Evolutionary conservation across 169 alveolate species (phyloP).

Genomic region (Cryptosporidium canis): DNA sequence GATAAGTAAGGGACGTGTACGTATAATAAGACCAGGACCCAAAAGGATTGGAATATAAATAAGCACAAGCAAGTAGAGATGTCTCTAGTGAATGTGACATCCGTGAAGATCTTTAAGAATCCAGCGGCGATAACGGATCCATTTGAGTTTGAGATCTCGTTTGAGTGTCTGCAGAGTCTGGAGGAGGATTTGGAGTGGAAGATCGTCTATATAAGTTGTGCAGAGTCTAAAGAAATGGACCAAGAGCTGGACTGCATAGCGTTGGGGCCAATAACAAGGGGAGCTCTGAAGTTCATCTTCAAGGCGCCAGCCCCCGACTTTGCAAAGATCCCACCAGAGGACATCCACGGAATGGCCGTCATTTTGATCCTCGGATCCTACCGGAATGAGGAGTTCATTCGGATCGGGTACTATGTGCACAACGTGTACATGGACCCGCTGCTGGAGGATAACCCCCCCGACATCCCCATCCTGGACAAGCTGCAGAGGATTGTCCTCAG

Average conservation of each 20-base stretch:
- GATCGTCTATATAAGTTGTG: slow-evolving; percentile 83
- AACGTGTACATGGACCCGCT: slow-evolving; percentile 91
- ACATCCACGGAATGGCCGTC: slow-evolving; percentile 96
- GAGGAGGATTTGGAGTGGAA: slow-evolving; percentile 93
- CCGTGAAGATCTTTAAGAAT: slow-evolving; percentile 90
- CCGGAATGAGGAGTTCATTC: slow-evolving; percentile 93
- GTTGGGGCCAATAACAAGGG: slow-evolving; percentile 92
- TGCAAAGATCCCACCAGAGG: slow-evolving; percentile 86
- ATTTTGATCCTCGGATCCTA: slow-evolving; percentile 93
- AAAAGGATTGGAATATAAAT: neutral
- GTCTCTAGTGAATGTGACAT: slow-evolving; percentile 94
- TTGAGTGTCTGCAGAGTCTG: slow-evolving; percentile 91
- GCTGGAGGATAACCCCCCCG: slow-evolving; percentile 95
- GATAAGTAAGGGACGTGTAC: neutral
- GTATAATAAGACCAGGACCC: neutral
- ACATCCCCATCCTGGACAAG: slow-evolving; percentile 87
- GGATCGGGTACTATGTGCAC: slow-evolving; percentile 97
- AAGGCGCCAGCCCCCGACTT: slow-evolving; percentile 94
- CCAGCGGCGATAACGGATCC: slow-evolving; percentile 90
- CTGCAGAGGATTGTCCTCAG: slow-evolving; percentile 90
- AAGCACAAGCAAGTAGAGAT: too few relatives aligned
- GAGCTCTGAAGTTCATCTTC: slow-evolving; percentile 92
- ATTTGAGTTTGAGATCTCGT: slow-evolving; percentile 90
- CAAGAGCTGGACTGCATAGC: slow-evolving; percentile 93
- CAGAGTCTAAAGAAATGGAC: slow-evolving; percentile 84